These are phyloP conservation scores for Starmerella apicola DNA, from an alignment of 805 yeast species.

Conservation along the genomic window DNA sequence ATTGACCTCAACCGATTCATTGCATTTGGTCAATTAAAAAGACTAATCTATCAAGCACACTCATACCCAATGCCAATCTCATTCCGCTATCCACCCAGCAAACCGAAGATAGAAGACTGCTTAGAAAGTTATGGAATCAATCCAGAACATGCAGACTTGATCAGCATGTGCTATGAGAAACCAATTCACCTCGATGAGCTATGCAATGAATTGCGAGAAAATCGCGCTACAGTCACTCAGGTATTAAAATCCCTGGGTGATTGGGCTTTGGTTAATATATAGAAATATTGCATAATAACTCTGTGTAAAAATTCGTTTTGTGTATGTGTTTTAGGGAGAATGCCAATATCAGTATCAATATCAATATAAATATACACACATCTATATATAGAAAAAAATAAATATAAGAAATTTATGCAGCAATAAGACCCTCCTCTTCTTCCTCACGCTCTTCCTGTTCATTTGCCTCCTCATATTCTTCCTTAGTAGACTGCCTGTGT, in stretches of 20 bases:
- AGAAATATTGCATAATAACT: too few relatives aligned
- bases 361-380: background rate
- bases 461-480: background rate
- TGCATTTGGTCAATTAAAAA: conserved; percentile 73
- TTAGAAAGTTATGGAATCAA: conserved; percentile 9
- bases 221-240: conserved; percentile 15
- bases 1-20: conserved; percentile 78
- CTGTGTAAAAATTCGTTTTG: too few relatives aligned
- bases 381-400: background rate
- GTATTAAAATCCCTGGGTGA: conserved; percentile 19
- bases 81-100: conserved; percentile 4
- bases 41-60: conserved; percentile 68
- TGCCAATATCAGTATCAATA: background rate
- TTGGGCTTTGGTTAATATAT: conserved; percentile 16
- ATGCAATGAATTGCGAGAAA: conserved; percentile 22
- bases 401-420: background rate
- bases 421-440: background rate
- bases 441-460: background rate
- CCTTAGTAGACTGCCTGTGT: too few relatives aligned
- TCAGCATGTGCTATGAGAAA: conserved; percentile 9
- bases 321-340: background rate
- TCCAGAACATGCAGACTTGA: conserved; percentile 3
- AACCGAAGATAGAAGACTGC: conserved; percentile 4
- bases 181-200: conserved; percentile 19
- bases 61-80: conserved; percentile 49